Evolutionary conservation across 768 basidiomycete species (phyloP).

Genomic region (Amanita polypyramis): DNA sequence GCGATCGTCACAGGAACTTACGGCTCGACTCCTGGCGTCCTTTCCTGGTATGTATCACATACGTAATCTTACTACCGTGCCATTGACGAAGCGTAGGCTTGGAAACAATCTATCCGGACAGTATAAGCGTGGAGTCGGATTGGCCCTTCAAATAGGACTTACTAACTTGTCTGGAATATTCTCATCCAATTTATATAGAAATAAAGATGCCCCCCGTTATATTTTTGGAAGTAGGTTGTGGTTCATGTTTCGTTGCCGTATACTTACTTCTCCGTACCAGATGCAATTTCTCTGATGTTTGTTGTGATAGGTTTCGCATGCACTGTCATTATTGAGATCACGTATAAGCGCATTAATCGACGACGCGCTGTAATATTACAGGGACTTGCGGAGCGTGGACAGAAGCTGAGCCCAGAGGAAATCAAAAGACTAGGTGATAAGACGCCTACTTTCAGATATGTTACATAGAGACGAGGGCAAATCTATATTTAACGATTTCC

Average conservation of each 20-base stretch:
- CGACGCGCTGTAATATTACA: no score
- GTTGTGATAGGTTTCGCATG: constrained; percentile 16
- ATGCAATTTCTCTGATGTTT: constrained; percentile 56
- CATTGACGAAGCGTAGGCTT: constrained; percentile 28
- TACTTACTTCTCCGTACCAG: no score
- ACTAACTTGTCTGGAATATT: constrained; percentile 60
- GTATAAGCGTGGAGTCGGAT: constrained; percentile 59
- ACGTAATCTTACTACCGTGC: neutral
- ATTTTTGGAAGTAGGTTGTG: constrained; percentile 49
- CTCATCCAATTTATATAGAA: constrained; percentile 50
- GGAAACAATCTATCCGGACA: constrained; percentile 58
- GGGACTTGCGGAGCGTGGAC: no score
- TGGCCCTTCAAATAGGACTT: constrained; percentile 57
- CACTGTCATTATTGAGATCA: neutral
- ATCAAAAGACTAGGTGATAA: no score
- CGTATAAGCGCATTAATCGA: no score
- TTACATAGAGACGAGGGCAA: no score
- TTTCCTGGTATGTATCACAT: constrained; percentile 40
- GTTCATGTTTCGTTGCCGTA: neutral
- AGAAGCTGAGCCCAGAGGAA: no score
- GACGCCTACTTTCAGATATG: no score
- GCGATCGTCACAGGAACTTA: constrained; percentile 55
- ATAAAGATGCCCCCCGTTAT: constrained; percentile 48
- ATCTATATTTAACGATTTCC: no score
- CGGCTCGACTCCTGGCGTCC: constrained; percentile 45